Evolutionary conservation across 805 yeast species (phyloP).

Genomic region (Lachancea cidri): DNA sequence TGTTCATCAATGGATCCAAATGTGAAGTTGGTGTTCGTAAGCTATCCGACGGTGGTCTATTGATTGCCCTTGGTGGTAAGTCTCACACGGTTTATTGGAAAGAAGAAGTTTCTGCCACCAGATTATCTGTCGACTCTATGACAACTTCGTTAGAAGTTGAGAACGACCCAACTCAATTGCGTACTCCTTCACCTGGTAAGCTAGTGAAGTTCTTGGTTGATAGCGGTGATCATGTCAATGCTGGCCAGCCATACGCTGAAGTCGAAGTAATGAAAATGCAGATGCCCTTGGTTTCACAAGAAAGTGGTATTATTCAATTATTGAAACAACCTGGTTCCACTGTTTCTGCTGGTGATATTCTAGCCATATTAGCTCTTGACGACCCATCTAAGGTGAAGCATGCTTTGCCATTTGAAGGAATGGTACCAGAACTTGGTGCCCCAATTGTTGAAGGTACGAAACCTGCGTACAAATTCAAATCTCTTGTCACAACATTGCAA

Average conservation of each 20-base stretch:
- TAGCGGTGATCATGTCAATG: conserved; percentile 84
- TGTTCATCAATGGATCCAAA: conserved; percentile 91
- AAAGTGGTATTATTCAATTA: conserved; percentile 86
- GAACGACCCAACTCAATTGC: conserved; percentile 96
- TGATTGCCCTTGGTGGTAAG: conserved; percentile 83
- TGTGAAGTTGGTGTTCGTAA: conserved; percentile 81
- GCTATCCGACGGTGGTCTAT: conserved; percentile 92
- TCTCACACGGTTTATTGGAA: conserved; percentile 97
- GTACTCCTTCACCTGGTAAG: conserved; percentile 99
- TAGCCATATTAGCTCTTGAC: conserved; percentile 90
- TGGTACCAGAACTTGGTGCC: conserved; percentile 82
- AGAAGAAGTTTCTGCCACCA: conserved; percentile 93
- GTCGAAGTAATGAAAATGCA: conserved; percentile 99
- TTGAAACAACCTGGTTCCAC: conserved; percentile 99
- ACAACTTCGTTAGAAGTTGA: conserved; percentile 92
- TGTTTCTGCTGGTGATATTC: conserved; percentile 91
- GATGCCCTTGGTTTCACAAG: conserved; percentile 94
- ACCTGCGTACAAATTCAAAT: conserved; percentile 68
- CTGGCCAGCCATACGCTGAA: conserved; percentile 96
- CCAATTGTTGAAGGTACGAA: conserved; percentile 80
- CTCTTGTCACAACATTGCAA: conserved; percentile 53
- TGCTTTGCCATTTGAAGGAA: conserved; percentile 92
- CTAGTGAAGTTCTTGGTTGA: conserved; percentile 90
- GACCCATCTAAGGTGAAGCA: conserved; percentile 97
- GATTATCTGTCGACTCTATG: conserved; percentile 91